phyloP scores from a whole-genome alignment of 2,329 filamentous ascomycete species.

The Paraphoma sp. region DNA sequence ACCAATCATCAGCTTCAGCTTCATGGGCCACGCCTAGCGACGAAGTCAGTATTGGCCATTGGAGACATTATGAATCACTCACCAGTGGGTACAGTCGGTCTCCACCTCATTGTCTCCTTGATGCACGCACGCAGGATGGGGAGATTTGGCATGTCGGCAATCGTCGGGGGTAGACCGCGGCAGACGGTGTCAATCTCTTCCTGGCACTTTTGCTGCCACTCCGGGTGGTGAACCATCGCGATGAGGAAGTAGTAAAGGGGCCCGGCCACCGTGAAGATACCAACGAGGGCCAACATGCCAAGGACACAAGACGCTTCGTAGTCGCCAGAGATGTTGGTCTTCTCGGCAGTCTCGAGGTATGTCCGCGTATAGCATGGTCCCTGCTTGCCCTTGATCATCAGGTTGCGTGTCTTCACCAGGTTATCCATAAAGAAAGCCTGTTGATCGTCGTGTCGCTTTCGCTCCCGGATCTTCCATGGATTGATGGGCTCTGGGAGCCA shows the following conservation, averaged over 20 bases:
- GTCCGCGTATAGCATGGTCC: slow-evolving; percentile 40
- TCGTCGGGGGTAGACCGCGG: slow-evolving; percentile 31
- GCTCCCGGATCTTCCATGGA: slow-evolving; percentile 62
- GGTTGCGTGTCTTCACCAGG: slow-evolving; percentile 46
- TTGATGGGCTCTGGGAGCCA: slow-evolving; percentile 56
- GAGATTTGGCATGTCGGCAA: slow-evolving; percentile 50
- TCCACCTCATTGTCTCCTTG: slow-evolving; percentile 55
- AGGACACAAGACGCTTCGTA: slow-evolving; percentile 49
- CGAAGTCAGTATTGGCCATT: slow-evolving; percentile 8
- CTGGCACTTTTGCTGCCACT: slow-evolving; percentile 45
- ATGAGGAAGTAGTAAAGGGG: slow-evolving; percentile 49
- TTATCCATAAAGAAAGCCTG: slow-evolving; percentile 61
- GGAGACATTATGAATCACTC: slow-evolving; percentile 21
- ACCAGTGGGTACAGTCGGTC: slow-evolving; percentile 54
- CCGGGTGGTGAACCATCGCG: slow-evolving; percentile 45
- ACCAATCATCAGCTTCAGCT: slow-evolving; percentile 59
- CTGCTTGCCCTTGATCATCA: slow-evolving; percentile 42
- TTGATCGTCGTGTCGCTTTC: slow-evolving; percentile 61
- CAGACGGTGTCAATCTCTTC: slow-evolving; percentile 42
- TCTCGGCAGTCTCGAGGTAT: slow-evolving; percentile 47
- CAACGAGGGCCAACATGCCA: slow-evolving; percentile 48
- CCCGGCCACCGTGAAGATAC: slow-evolving; percentile 48
- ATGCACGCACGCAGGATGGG: slow-evolving; percentile 56
- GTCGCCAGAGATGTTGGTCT: slow-evolving; percentile 48
- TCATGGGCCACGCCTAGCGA: slow-evolving; percentile 57